Conservation (phyloP, 2,329 filamentous ascomycete genomes). For the Dichotomopilus funicola region DNA sequence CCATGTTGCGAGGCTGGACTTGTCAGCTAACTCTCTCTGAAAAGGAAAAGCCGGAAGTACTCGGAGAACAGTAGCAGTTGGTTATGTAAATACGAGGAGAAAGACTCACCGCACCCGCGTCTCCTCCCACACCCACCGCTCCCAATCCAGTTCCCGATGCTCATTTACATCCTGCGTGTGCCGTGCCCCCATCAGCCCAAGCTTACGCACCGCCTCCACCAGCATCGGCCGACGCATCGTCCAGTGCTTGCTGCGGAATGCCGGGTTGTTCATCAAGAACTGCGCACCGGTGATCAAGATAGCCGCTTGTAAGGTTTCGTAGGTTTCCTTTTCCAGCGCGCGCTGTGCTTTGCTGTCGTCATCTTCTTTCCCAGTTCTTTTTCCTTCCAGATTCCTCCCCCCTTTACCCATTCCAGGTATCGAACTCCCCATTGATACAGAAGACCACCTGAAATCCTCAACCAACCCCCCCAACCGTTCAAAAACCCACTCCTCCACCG, state of each 20-base stretch:
- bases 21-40: background rate
- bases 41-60: background rate
- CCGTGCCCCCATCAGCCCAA: constrained; percentile 1
- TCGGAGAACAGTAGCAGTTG: background rate
- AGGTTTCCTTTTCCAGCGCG: background rate
- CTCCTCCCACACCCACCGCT: constrained; percentile 5
- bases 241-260: constrained; percentile 12
- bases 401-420: background rate
- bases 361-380: background rate
- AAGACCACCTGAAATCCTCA: background rate
- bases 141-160: background rate
- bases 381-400: background rate
- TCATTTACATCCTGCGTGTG: background rate
- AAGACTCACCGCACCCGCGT: constrained; percentile 4
- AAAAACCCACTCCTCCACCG: constrained; percentile 6
- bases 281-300: constrained; percentile 22
- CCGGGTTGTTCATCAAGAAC: constrained; percentile 18
- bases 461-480: background rate
- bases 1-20: constrained; percentile 22
- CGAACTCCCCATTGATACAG: background rate
- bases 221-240: constrained; percentile 19
- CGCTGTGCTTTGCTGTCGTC: background rate
- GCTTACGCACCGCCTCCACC: constrained; percentile 9
- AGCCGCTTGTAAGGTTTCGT: constrained; percentile 24
- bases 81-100: background rate